Conservation (phyloP, 805 yeast species). For the Saccharomycopsis synnaedendra region DNA sequence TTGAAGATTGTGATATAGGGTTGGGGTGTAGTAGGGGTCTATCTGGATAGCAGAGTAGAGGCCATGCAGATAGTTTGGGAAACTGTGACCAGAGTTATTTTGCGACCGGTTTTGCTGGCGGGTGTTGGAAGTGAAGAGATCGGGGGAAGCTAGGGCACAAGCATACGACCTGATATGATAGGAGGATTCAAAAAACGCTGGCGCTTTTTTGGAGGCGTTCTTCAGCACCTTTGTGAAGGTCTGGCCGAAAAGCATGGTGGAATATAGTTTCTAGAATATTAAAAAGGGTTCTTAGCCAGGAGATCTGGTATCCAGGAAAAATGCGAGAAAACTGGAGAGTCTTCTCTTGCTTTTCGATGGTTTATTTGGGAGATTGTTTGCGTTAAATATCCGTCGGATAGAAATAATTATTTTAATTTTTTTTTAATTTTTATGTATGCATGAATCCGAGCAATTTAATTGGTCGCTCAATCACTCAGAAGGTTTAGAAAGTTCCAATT, state of each 20-base stretch:
- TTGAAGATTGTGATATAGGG: constrained; percentile 13
- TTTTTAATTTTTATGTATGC: too few relatives aligned
- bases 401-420: too few relatives aligned
- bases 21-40: constrained; percentile 1
- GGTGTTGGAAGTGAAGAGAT: constrained; percentile 15
- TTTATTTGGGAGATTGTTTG: too few relatives aligned
- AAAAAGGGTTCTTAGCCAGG: too few relatives aligned
- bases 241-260: constrained; percentile 6
- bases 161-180: constrained; percentile 16
- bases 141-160: constrained; percentile 13
- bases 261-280: too few relatives aligned
- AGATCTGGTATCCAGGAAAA: too few relatives aligned
- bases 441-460: too few relatives aligned
- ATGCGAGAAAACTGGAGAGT: too few relatives aligned
- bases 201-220: constrained; percentile 14
- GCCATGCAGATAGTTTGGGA: constrained; percentile 14
- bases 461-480: too few relatives aligned
- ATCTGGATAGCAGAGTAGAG: constrained; percentile 1
- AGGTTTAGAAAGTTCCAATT: too few relatives aligned
- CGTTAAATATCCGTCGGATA: too few relatives aligned
- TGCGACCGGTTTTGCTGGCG: constrained; percentile 1
- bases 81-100: not conserved
- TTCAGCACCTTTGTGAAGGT: constrained; percentile 11
- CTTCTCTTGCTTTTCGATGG: too few relatives aligned
- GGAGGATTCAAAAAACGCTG: constrained; percentile 16